phyloP scores from a whole-genome alignment of 306 rosid species.

The Mimosa pudica region DNA sequence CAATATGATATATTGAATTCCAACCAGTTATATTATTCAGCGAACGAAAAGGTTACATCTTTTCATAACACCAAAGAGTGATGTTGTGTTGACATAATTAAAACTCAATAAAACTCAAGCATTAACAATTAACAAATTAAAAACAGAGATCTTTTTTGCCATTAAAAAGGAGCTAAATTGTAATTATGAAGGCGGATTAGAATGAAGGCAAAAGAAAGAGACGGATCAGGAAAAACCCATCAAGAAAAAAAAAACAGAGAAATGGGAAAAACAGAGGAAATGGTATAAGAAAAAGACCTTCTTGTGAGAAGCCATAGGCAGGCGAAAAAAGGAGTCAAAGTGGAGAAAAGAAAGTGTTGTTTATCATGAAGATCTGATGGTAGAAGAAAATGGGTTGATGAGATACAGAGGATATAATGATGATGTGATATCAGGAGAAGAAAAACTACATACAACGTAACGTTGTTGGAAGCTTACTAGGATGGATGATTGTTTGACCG shows the following conservation, averaged over 20 bases:
- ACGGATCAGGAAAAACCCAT: not conserved
- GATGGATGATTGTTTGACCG: slow-evolving; percentile 22
- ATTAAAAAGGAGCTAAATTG: not conserved
- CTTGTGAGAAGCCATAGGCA: slow-evolving; percentile 49
- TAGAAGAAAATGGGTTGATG: not conserved
- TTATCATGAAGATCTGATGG: not conserved
- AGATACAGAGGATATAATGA: too few relatives aligned
- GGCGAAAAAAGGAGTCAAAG: slow-evolving; percentile 33
- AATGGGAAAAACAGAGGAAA: not conserved
- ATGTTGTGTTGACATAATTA: not conserved
- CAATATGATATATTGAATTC: too few relatives aligned
- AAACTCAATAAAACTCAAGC: not conserved
- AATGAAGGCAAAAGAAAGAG: too few relatives aligned
- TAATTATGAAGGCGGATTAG: not conserved
- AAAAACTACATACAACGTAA: not conserved
- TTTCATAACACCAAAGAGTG: not conserved
- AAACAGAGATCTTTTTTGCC: not conserved
- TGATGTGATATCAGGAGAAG: not conserved
- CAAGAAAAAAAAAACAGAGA: not conserved
- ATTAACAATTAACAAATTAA: not conserved
- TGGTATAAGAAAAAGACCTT: slow-evolving; percentile 29
- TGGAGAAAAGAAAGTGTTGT: slow-evolving; percentile 23
- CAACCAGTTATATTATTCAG: too few relatives aligned
- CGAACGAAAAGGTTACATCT: not conserved
- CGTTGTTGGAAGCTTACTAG: slow-evolving; percentile 35